phyloP scores from a whole-genome alignment of 2,329 filamentous ascomycete species.

The Epichloe elymi region DNA sequence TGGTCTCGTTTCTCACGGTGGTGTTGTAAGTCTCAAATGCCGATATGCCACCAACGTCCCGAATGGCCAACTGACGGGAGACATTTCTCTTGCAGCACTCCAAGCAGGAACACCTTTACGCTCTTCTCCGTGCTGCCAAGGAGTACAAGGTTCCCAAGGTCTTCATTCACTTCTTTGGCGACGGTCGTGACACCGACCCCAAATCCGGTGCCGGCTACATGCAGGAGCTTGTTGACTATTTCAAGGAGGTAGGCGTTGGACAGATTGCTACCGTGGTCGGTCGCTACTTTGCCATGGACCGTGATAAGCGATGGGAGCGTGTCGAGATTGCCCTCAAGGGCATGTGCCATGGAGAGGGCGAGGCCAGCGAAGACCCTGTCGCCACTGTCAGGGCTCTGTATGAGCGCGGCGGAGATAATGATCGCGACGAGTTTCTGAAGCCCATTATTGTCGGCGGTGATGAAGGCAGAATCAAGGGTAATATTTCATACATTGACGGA shows the following conservation, averaged over 20 bases:
- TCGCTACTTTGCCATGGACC: conserved; percentile 98
- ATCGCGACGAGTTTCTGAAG: conserved; percentile 96
- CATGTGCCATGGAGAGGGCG: conserved; percentile 73
- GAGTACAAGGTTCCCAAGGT: conserved; percentile 76
- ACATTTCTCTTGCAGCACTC: conserved; percentile 46
- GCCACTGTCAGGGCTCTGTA: conserved; percentile 81
- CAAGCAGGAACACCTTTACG: conserved; percentile 87
- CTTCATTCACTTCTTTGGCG: conserved; percentile 98
- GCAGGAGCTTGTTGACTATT: conserved; percentile 68
- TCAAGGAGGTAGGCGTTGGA: conserved; percentile 73
- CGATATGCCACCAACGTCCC: background rate
- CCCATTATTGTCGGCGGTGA: conserved; percentile 89
- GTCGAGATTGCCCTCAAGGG: conserved; percentile 84
- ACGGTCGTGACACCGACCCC: conserved; percentile 94
- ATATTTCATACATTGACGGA: conserved; percentile 9
- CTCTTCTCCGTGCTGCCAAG: conserved; percentile 81
- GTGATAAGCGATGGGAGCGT: conserved; percentile 97
- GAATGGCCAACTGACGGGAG: background rate
- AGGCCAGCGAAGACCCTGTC: conserved; percentile 72
- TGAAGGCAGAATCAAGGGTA: conserved; percentile 73
- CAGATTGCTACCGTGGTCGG: conserved; percentile 88
- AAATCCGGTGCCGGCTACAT: conserved; percentile 85
- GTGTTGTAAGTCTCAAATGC: conserved; percentile 47
- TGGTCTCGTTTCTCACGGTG: conserved; percentile 87
- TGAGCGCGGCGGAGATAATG: conserved; percentile 48